A percentile compares a stretch with the other conserved stretches of the same genome.
Conservation (phyloP, 129 eudicot species). For the Dittrichia graveolens region DNA sequence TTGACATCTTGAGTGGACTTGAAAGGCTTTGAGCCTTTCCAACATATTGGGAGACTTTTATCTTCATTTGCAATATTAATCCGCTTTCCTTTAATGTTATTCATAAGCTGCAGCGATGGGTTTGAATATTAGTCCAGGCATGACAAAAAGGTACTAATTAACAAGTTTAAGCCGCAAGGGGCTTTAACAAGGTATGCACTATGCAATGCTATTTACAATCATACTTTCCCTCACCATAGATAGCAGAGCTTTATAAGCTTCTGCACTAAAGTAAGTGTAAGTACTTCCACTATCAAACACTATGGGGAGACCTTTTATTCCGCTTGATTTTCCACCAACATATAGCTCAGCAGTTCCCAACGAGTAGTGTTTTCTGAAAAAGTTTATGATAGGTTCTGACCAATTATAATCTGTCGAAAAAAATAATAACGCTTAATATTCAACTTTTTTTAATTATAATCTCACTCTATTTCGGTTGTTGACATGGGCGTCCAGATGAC, state of each 20-base stretch:
- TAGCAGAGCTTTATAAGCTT: slow-evolving; percentile 56
- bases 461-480: slow-evolving; percentile 62
- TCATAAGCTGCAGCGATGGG: slow-evolving; percentile 50
- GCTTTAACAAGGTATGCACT: too few species aligned
- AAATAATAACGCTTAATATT: neutral
- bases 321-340: slow-evolving; percentile 57
- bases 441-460: neutral
- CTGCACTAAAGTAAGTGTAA: slow-evolving; percentile 67
- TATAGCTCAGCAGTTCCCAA: slow-evolving; percentile 70
- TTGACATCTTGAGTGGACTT: slow-evolving; percentile 63
- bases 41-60: slow-evolving; percentile 75
- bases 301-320: slow-evolving; percentile 58
- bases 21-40: slow-evolving; percentile 86
- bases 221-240: slow-evolving; percentile 34
- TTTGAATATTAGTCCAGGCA: slow-evolving; percentile 9
- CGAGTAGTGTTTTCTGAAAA: slow-evolving; percentile 63
- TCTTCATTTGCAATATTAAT: slow-evolving; percentile 61
- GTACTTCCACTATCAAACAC: slow-evolving; percentile 94
- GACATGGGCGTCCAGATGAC: slow-evolving; percentile 71
- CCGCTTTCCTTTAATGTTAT: slow-evolving; percentile 52
- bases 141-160: neutral
- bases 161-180: too few species aligned
- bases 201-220: neutral
- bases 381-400: neutral
- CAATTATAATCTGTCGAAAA: neutral